Evolutionary conservation across 768 basidiomycete genomes (phyloP).

Genomic region (Pisolithus sp.): DNA sequence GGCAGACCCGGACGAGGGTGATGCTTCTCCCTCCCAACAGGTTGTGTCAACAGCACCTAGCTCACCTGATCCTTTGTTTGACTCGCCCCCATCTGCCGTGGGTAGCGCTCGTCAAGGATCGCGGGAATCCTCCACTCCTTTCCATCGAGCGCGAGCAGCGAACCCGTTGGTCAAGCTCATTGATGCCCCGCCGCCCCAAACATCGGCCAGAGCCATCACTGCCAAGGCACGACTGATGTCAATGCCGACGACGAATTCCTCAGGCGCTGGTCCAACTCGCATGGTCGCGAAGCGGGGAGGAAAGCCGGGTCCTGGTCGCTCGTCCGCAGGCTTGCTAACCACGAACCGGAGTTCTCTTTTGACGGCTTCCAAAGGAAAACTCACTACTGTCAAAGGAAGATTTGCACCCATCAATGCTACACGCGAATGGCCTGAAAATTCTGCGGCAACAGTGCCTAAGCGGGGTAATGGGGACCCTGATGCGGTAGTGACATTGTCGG

Average conservation of each 20-base stretch:
- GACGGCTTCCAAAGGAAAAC: conserved; percentile 44
- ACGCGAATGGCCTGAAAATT: conserved; percentile 16
- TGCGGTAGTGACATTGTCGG: conserved; percentile 11
- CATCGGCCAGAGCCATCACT: conserved; percentile 37
- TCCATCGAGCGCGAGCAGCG: conserved; percentile 42
- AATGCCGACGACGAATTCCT: conserved; percentile 4
- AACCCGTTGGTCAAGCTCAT: conserved; percentile 52
- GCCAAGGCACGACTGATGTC: conserved; percentile 43
- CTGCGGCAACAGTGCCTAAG: conserved; percentile 7
- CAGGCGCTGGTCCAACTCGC: conserved; percentile 8
- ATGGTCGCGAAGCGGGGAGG: conserved; percentile 8
- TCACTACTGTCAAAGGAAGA: conserved; percentile 47
- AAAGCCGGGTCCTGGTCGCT: conserved; percentile 48
- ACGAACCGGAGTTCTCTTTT: conserved; percentile 48
- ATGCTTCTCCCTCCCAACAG: neutral
- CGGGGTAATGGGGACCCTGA: conserved; percentile 3
- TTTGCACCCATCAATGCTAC: conserved; percentile 18
- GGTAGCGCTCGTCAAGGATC: conserved; percentile 7
- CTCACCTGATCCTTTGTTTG: conserved; percentile 24
- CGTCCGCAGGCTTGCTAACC: conserved; percentile 36
- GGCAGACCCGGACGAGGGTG: neutral
- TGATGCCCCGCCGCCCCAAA: conserved; percentile 27
- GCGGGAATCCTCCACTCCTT: conserved; percentile 13
- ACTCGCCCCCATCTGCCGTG: conserved; percentile 14
- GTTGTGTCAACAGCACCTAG: conserved; percentile 9